phyloP scores from a whole-genome alignment of 257 asterid species.

The Nicotiana obtusifolia region DNA sequence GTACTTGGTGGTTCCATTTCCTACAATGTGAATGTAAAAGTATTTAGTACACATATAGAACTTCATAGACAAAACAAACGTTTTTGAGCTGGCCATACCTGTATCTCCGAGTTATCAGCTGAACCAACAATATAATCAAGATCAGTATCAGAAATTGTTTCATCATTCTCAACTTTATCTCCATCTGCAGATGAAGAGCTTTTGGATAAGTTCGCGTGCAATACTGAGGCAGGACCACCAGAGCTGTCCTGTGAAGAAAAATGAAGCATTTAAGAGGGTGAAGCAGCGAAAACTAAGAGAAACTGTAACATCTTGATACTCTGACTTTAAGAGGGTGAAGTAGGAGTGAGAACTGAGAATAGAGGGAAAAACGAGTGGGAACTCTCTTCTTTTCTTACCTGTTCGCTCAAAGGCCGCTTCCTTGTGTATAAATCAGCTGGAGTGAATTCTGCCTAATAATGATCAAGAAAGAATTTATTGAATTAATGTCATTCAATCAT shows the following conservation, averaged over 20 bases:
- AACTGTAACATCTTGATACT: conserved; percentile 9
- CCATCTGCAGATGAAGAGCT: conserved; percentile 37
- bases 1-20: conserved; percentile 93
- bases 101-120: conserved; percentile 59
- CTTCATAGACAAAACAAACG: not conserved
- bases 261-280: conserved; percentile 13
- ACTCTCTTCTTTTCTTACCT: conserved; percentile 35
- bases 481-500: conserved; percentile 14
- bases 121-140: conserved; percentile 89
- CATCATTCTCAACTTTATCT: conserved; percentile 59
- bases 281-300: conserved; percentile 2
- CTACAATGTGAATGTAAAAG: conserved; percentile 30
- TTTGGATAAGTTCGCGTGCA: conserved; percentile 40
- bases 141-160: conserved; percentile 76
- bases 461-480: conserved; percentile 10
- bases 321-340: not conserved
- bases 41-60: conserved; percentile 14
- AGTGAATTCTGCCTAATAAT: conserved; percentile 70
- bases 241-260: conserved; percentile 51
- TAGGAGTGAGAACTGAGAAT: not conserved
- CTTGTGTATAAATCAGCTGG: conserved; percentile 75
- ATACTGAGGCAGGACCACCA: conserved; percentile 36
- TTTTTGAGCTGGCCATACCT: conserved; percentile 39
- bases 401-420: conserved; percentile 70
- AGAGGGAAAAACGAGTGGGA: not conserved